Base-by-base conservation (phyloP, 2,329 filamentous ascomycete genomes). In the Neofusicoccum parvum region DNA sequence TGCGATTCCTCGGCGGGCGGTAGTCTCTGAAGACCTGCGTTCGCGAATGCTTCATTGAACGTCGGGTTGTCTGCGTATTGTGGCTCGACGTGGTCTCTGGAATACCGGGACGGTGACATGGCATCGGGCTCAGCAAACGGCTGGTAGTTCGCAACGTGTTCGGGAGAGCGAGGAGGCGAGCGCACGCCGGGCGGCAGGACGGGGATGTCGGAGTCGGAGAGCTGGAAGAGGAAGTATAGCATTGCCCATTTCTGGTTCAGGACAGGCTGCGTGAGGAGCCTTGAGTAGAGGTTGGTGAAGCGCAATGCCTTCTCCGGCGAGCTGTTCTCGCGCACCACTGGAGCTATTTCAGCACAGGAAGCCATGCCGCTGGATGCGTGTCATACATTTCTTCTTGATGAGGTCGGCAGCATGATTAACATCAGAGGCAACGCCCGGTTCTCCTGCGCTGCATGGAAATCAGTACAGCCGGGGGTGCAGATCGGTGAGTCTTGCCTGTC, bases 161-260 rank as follows among this genome's bases (percentile, higher is more conserved):
- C 58, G 69, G 73, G 3, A 32, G 64, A 66, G 17, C 39, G 39
- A 12, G 65, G 50, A 41, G 56, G 51, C 11, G 63, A 63, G 60
- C 43, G 36, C 1, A 59, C 43, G 32, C 43, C 60, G 23, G 45
- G 83, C 70, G n/a, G 81, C 81, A 11, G 81, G 75, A 49, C 83
- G 82, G 83, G 3, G 68, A 69, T 37, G n/a, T 75, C 72, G 56
- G 86, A 87, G 73, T 94, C 91, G 67, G 92, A 88, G 54, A 97
- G 86, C 72, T 92, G 89, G 76, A 95, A 91, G 48, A 99, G 86
- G 48, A 99, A 88, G 76, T 96, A 96, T 20, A 99, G 84, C 69
- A 99, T 97, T 3, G 91, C 92, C 93, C 94, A 98, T 85, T 99
- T 99, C 78, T 97, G 91, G 72, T 92, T 91, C 50, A 99, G 85